A percentile compares a stretch with the other conserved stretches of the same genome.
phyloP scores from a whole-genome alignment of 2,329 filamentous ascomycete species.

The Dendrostoma leiphaemia region DNA sequence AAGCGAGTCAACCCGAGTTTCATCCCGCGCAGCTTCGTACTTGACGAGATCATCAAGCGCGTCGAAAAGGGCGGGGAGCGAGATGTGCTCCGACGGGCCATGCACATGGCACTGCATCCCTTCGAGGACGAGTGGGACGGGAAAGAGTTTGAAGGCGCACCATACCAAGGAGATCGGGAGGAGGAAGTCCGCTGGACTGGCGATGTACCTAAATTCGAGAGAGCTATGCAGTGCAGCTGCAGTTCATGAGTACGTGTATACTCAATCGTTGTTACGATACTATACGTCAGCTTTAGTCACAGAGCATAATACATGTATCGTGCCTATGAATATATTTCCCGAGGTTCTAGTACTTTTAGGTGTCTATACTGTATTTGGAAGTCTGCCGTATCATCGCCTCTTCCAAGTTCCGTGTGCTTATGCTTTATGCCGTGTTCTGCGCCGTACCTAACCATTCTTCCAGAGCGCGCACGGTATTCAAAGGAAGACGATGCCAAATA shows the following conservation, averaged over 20 bases:
- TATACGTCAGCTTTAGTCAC: background rate
- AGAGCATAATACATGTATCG: background rate
- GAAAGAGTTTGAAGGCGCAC: conserved; percentile 42
- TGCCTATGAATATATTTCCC: background rate
- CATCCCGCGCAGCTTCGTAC: conserved; percentile 82
- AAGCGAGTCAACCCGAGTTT: conserved; percentile 90
- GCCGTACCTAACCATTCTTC: background rate
- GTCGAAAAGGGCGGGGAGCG: conserved; percentile 84
- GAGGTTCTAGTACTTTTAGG: background rate
- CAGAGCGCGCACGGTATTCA: background rate
- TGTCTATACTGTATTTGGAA: background rate
- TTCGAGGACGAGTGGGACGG: conserved; percentile 77
- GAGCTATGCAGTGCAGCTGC: conserved; percentile 92
- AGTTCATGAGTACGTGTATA: conserved; percentile 55
- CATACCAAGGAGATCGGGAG: conserved; percentile 57
- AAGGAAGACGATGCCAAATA: background rate
- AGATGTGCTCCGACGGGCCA: conserved; percentile 71
- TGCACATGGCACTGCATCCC: conserved; percentile 80
- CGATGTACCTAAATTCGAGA: conserved; percentile 75
- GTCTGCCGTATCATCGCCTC: background rate
- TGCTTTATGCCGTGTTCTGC: background rate
- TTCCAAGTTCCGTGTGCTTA: background rate
- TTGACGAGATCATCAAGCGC: conserved; percentile 87
- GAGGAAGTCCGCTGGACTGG: conserved; percentile 83
- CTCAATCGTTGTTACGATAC: background rate